Percentiles rank a stretch among this genome's conserved stretches.
Conservation (phyloP, 805 yeast species). For the Cyberlindnera maclurae region DNA sequence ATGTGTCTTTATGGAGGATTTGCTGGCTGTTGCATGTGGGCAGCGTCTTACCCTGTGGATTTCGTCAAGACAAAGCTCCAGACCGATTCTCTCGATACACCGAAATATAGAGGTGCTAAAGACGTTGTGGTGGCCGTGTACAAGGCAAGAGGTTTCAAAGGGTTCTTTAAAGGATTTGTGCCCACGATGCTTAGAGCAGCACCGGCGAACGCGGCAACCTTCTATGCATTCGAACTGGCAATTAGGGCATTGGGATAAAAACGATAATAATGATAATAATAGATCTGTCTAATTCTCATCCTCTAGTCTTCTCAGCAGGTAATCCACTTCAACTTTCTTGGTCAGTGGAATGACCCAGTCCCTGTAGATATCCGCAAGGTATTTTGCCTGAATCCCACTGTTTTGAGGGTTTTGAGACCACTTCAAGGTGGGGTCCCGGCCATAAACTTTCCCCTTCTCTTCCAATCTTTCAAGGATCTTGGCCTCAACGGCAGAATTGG, state of each 20-base stretch:
- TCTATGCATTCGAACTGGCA: slow-evolving; percentile 85
- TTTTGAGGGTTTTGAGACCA: slow-evolving; percentile 53
- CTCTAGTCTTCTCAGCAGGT: slow-evolving; percentile 75
- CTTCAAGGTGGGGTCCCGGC: slow-evolving; percentile 77
- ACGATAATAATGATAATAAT: neutral
- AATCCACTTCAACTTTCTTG: slow-evolving; percentile 91
- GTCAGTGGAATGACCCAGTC: slow-evolving; percentile 91
- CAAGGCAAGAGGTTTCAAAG: slow-evolving; percentile 56
- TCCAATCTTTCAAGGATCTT: slow-evolving; percentile 72
- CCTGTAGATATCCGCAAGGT: slow-evolving; percentile 75
- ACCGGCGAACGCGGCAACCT: slow-evolving; percentile 96
- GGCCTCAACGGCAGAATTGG: slow-evolving; percentile 81
- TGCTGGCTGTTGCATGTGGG: slow-evolving; percentile 89
- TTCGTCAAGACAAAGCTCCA: slow-evolving; percentile 88
- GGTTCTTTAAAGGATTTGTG: slow-evolving; percentile 82
- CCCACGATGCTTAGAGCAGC: slow-evolving; percentile 96
- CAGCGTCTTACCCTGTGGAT: slow-evolving; percentile 82
- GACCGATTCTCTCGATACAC: slow-evolving; percentile 55
- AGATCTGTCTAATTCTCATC: slow-evolving; percentile 28
- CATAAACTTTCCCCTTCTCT: slow-evolving; percentile 79
- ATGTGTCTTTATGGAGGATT: slow-evolving; percentile 83
- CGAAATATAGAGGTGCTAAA: slow-evolving; percentile 48
- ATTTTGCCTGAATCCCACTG: slow-evolving; percentile 75
- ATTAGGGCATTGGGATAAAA: slow-evolving; percentile 42
- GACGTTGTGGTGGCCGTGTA: slow-evolving; percentile 53